phyloP scores from a whole-genome alignment of 768 basidiomycete species.

The Tylopilus intermedius region DNA sequence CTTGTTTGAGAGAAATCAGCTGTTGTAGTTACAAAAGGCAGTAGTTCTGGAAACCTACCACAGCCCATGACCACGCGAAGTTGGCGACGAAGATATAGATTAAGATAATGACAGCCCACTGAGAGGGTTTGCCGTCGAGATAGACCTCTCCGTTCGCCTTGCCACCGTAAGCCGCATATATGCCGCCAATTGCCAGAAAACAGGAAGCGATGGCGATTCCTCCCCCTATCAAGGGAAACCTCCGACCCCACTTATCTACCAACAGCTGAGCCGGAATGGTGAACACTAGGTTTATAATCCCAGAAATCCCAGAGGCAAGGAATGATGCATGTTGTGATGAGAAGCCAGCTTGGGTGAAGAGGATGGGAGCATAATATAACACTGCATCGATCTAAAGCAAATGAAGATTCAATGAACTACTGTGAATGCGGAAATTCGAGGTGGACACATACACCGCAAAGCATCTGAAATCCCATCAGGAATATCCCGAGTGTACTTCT shows the following conservation, averaged over 20 bases:
- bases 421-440: neutral
- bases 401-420: neutral
- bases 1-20: constrained; percentile 8
- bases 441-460: constrained; percentile 23
- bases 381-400: constrained; percentile 25
- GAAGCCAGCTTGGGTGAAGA: constrained; percentile 50
- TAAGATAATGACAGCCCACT: constrained; percentile 41
- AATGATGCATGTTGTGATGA: constrained; percentile 43
- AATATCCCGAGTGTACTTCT: constrained; percentile 40
- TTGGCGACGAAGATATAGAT: constrained; percentile 44
- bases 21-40: neutral
- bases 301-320: constrained; percentile 47
- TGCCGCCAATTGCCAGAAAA: constrained; percentile 39
- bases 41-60: constrained; percentile 22
- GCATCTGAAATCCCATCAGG: constrained; percentile 42
- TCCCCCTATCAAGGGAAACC: constrained; percentile 37
- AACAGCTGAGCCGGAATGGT: constrained; percentile 37
- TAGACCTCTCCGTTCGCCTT: constrained; percentile 21
- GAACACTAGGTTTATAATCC: constrained; percentile 38
- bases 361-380: constrained; percentile 40
- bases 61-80: constrained; percentile 42
- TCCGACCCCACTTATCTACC: constrained; percentile 37
- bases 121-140: constrained; percentile 17
- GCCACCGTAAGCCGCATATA: constrained; percentile 41
- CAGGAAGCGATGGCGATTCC: constrained; percentile 35